Base-by-base conservation (phyloP, 345 rosid genomes). In the Aquilaria malaccensis region DNA sequence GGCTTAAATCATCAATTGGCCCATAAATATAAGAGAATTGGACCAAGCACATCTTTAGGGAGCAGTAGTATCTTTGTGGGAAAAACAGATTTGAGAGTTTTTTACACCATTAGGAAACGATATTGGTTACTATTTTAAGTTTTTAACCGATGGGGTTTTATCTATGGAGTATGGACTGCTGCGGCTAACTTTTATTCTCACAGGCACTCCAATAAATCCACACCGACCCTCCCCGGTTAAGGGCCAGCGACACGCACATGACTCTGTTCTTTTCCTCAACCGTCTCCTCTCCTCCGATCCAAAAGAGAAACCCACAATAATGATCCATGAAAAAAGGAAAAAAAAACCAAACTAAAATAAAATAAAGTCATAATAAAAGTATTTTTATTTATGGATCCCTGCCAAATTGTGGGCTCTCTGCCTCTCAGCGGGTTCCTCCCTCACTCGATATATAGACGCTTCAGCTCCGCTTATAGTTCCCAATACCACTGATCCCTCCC, bases 201-300 rank as follows among this genome's bases (percentile, higher is more conserved):
- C 50, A 47, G 13, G 37, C 74, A 63, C 61, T 49, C 63, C 86
- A 82, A 77, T 83, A 77, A 83, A 73, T 78, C 82, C 72, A 30
- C 93, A 80, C 95, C 90, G 89, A 84, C 87, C 75, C 74, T 56
- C 55, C 60, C 61, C 68, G 51, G 82, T 67, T 57, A 70, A 70
- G 73, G 65, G 80, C 67, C 84, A 70, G 77, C 29, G 67, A 74
- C 73, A 62, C 74, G 80, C 97, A 81, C 97, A 85, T 88, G 88
- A 70, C 74, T 62, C 81, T 77, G 82, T 72, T 77, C 64, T 68
- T 53, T 70, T 72, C 69, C 73, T 70, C 76, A 66, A 70, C 81
- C 58, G 76, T 63, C 70, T 60, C 58, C 73, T 71, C 62, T 52
- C 62, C 45, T 72, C 66, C 64, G n/a, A 63, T 65, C 69, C 43